phyloP scores from a whole-genome alignment of 2,329 filamentous ascomycete species.

The Lecanoromycetidae sp. region DNA sequence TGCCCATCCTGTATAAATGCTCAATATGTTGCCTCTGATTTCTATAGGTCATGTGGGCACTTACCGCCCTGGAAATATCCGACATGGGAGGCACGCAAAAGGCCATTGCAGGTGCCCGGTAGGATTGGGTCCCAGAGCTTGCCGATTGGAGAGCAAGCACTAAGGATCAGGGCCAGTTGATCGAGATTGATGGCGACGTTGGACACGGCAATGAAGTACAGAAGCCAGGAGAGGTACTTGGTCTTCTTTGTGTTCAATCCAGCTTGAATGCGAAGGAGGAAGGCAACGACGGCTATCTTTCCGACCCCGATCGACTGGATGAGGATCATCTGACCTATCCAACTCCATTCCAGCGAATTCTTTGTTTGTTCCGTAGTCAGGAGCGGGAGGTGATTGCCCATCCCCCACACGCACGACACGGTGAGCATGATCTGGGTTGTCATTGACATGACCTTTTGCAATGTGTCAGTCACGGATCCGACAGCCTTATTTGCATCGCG shows the following conservation, averaged over 20 bases:
- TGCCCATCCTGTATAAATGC: constrained; percentile 14
- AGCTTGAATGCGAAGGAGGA: constrained; percentile 21
- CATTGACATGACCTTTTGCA: constrained; percentile 4
- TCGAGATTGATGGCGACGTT: constrained; percentile 19
- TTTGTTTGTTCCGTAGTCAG: constrained; percentile 10
- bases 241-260: constrained; percentile 17
- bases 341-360: constrained; percentile 18
- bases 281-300: constrained; percentile 21
- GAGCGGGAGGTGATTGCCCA: constrained; percentile 17
- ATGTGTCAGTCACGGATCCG: not conserved
- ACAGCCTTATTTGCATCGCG: too few relatives aligned
- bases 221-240: constrained; percentile 8
- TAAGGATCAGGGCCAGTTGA: constrained; percentile 17
- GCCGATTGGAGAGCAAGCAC: constrained; percentile 19
- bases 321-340: constrained; percentile 21
- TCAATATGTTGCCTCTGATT: not conserved
- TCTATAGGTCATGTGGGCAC: too few relatives aligned
- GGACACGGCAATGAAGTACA: constrained; percentile 13
- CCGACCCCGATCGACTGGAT: constrained; percentile 19
- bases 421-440: constrained; percentile 18
- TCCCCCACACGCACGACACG: constrained; percentile 17
- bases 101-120: constrained; percentile 17
- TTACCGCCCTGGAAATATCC: constrained; percentile 21
- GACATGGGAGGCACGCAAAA: constrained; percentile 14
- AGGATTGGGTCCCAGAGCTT: constrained; percentile 20